A percentile compares a stretch with the other conserved stretches of the same genome.
These are phyloP conservation scores for Nitzschia inconspicua DNA, from an alignment of 108 stramenopile species.

Conservation along the genomic window DNA sequence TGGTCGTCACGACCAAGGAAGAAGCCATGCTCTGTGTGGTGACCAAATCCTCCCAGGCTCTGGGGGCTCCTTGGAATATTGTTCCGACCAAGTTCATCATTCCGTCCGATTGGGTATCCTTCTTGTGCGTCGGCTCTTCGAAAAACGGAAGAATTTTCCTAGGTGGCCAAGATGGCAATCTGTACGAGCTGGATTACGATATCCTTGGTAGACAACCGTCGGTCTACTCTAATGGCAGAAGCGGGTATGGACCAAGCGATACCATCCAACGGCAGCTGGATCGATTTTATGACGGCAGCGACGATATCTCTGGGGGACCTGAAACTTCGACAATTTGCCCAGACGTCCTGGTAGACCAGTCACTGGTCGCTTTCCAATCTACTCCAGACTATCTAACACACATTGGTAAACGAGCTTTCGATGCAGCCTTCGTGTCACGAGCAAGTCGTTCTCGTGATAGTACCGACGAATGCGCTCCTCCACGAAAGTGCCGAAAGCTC, in stretches of 20 bases:
- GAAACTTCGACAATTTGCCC: conserved; percentile 12
- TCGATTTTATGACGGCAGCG: conserved; percentile 44
- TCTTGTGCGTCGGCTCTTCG: conserved; percentile 75
- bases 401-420: conserved; percentile 56
- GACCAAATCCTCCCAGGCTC: conserved; percentile 17
- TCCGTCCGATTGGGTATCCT: conserved; percentile 85
- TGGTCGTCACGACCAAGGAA: conserved; percentile 90
- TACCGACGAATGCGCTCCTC: too few species aligned
- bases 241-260: conserved; percentile 7
- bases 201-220: conserved; percentile 5
- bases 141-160: conserved; percentile 88
- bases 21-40: conserved; percentile 87
- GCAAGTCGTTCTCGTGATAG: too few species aligned
- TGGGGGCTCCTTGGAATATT: conserved; percentile 19
- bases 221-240: not conserved
- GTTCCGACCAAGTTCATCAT: conserved; percentile 81
- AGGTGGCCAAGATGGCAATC: conserved; percentile 92
- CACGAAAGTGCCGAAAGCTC: conserved; percentile 78
- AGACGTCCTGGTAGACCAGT: conserved; percentile 16
- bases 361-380: conserved; percentile 3
- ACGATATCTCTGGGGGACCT: not conserved
- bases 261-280: conserved; percentile 32
- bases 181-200: conserved; percentile 92
- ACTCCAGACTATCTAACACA: conserved; percentile 10
- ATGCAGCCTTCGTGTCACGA: conserved; percentile 19